Evolutionary conservation across 495 filamentous ascomycete species (phyloP).

Genomic region (Penicillium paxilli): DNA sequence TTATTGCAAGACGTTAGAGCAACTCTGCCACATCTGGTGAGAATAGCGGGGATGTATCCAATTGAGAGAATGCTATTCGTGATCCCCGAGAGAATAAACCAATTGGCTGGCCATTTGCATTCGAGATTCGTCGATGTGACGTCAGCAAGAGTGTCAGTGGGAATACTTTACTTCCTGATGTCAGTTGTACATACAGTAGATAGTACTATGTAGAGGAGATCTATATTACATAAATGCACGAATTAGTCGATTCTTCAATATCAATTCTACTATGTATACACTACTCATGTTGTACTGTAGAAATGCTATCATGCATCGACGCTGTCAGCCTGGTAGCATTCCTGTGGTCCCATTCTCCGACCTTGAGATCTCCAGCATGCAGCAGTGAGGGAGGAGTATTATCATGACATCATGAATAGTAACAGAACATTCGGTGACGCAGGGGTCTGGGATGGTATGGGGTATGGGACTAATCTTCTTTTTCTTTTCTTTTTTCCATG

Average conservation of each 20-base stretch:
- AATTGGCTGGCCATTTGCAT: not conserved
- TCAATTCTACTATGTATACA: not conserved
- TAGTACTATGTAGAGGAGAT: too few species aligned
- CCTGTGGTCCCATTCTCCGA: not conserved
- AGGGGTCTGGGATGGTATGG: constrained; percentile 5
- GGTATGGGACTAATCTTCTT: too few species aligned
- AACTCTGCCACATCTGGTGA: not conserved
- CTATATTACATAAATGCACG: too few species aligned
- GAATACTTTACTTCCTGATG: too few species aligned
- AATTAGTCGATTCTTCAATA: too few species aligned
- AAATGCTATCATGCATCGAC: not conserved
- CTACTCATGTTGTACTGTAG: too few species aligned
- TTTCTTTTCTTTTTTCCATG: not conserved
- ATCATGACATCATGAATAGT: constrained; percentile 18
- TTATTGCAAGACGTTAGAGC: not conserved
- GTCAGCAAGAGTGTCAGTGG: too few species aligned
- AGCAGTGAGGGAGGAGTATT: not conserved
- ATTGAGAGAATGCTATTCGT: constrained; percentile 4
- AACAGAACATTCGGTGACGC: constrained; percentile 6
- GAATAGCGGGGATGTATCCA: not conserved
- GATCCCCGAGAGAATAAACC: not conserved
- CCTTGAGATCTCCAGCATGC: not conserved
- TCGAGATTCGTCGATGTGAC: constrained; percentile 9
- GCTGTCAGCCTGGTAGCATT: not conserved
- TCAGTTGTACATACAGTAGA: too few species aligned